Conservation (phyloP, 495 filamentous ascomycete genomes). For the Acidomyces sp. region DNA sequence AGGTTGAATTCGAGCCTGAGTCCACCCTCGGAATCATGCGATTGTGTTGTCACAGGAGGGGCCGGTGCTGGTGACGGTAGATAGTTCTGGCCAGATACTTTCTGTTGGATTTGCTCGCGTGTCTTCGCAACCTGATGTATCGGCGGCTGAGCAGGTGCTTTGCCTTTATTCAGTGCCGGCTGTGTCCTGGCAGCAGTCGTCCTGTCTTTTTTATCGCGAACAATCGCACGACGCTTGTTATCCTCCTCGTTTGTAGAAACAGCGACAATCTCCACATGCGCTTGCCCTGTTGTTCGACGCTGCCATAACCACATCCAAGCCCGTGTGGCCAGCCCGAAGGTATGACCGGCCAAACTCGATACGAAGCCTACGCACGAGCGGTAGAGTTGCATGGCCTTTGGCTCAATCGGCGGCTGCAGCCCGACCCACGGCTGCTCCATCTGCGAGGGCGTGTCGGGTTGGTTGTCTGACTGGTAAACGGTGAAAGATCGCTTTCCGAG, state of each 20-base stretch:
- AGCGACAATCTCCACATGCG: not conserved
- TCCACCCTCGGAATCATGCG: too few species aligned
- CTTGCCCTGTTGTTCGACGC: not conserved
- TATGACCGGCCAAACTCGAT: not conserved
- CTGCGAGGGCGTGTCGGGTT: not conserved
- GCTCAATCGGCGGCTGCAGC: not conserved
- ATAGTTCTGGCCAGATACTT: too few species aligned
- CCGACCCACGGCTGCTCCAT: not conserved
- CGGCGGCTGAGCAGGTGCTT: not conserved
- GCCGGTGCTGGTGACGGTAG: not conserved
- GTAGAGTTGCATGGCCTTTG: not conserved
- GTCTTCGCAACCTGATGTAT: too few species aligned
- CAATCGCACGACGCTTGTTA: slow-evolving; percentile 5
- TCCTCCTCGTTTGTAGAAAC: not conserved
- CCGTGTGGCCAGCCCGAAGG: not conserved
- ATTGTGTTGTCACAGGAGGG: too few species aligned
- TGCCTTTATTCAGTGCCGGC: not conserved
- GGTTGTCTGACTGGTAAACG: too few species aligned
- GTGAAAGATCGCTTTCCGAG: too few species aligned
- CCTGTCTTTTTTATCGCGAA: not conserved
- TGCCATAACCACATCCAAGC: not conserved
- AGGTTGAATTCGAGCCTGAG: too few species aligned
- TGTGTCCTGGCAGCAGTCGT: not conserved
- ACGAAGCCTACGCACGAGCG: not conserved
- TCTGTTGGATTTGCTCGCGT: too few species aligned